Evolutionary conservation across 2,329 filamentous ascomycete species (phyloP).

Genomic region (Ceratocystis destructans): DNA sequence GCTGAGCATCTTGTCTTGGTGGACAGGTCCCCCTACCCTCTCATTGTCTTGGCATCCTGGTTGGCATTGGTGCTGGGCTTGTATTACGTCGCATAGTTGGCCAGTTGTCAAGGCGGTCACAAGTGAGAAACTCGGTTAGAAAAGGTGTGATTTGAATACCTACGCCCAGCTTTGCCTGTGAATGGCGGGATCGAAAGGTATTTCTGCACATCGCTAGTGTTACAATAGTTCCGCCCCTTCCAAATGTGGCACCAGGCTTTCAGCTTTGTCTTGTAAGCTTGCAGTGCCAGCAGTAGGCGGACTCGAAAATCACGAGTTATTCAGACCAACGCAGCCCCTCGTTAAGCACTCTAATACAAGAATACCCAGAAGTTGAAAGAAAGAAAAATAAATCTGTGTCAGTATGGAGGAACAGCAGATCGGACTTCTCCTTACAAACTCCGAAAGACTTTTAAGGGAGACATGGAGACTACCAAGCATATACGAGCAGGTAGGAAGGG

Average conservation of each 20-base stretch:
- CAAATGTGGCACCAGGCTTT: background rate
- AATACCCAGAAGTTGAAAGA: no score
- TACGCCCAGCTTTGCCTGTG: background rate
- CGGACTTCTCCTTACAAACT: no score
- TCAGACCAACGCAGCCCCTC: background rate
- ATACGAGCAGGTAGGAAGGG: background rate
- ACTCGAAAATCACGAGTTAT: background rate
- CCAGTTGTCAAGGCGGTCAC: no score
- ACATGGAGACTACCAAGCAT: background rate
- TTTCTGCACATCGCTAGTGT: background rate
- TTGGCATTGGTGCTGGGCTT: no score
- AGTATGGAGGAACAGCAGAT: no score
- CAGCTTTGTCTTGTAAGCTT: constrained; percentile 4
- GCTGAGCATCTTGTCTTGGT: background rate
- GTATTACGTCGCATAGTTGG: background rate
- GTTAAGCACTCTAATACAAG: no score
- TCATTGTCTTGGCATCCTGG: background rate
- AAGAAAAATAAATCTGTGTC: no score
- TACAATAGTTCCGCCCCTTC: background rate
- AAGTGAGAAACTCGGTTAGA: no score
- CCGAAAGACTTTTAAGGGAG: no score
- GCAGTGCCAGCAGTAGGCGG: background rate
- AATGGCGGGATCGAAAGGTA: background rate
- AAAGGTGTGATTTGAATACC: no score
- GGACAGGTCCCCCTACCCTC: background rate